Evolutionary conservation across 2,329 filamentous ascomycete genomes (phyloP).

Genomic region (Ascochyta pisi): DNA sequence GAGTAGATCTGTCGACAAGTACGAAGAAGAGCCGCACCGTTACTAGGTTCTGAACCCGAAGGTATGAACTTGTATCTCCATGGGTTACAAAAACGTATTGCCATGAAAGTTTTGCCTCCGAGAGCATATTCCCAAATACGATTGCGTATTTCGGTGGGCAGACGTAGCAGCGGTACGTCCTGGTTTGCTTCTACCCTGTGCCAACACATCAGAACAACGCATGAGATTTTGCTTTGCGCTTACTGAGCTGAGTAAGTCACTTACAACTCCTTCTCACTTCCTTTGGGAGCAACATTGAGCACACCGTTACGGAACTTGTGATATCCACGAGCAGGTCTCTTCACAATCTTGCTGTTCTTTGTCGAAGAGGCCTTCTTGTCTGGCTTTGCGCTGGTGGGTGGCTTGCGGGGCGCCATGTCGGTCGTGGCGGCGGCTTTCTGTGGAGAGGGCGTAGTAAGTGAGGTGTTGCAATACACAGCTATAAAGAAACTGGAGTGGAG

Average conservation of each 20-base stretch:
- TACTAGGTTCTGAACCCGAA: neutral
- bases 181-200: slow-evolving; percentile 2
- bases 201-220: neutral
- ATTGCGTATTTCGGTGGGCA: slow-evolving; percentile 25
- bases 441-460: neutral
- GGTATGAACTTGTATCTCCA: neutral
- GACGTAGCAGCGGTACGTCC: slow-evolving; percentile 15
- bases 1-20: slow-evolving; percentile 15
- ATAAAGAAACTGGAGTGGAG: no score
- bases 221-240: no score
- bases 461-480: neutral
- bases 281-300: slow-evolving; percentile 24
- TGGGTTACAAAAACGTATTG: neutral
- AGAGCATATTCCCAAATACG: slow-evolving; percentile 23
- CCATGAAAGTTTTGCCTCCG: slow-evolving; percentile 9
- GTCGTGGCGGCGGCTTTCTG: neutral
- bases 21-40: neutral
- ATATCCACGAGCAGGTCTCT: slow-evolving; percentile 23
- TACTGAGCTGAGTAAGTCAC: neutral
- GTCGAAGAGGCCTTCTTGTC: neutral
- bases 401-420: slow-evolving; percentile 11
- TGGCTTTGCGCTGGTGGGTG: neutral
- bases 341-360: slow-evolving; percentile 7
- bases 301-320: slow-evolving; percentile 24
- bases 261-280: slow-evolving; percentile 18